Base-by-base conservation (phyloP, 768 basidiomycete genomes). In the Rhodotorula paludigena region DNA sequence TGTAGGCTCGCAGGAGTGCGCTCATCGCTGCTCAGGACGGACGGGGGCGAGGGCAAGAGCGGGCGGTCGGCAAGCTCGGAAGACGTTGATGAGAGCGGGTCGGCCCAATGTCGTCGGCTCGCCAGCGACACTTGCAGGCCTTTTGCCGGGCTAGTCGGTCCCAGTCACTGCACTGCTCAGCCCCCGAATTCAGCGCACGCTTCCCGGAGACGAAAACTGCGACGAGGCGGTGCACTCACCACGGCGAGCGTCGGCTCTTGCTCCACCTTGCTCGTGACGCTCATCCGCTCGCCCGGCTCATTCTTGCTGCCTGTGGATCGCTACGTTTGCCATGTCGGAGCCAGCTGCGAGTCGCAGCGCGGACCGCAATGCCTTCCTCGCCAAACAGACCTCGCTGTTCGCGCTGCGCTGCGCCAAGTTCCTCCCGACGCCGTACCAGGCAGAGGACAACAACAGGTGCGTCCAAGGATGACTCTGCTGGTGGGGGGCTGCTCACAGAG, bases 361-460 rank as follows among this genome's bases (percentile, higher is more conserved):
- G 14, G 2, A 25, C 14, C 4, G 15, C 47, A 28, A 48, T 12
- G 42, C 57, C 18, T 60, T 73, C 32, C 59, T 63, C 25, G 35
- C 52, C 8, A 60, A 63, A 44, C 56, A 71, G 38, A 69, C 73
- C 41, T 44, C 69, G 41, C 57, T 64, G 20, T 73, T 72, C 61
- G 20, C 60, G 14, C 53, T 81, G 61, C 82, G 89, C 59, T 90
- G 87, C 76, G 78, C 92, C 30, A 80, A 82, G 28, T 87, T 85
- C 28, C 81, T 96, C 16, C 90, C 90, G 2, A 80, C 81, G 12
- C 83, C 84, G 33, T 86, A 88, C 72, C 83, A 84, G 53, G 84
- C 87, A 51, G 76, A 85, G 55, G 92, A 94, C 79, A 80, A 85
- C 36, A 87, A 87, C 57, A 83, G 89, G 90, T 89, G 64, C 74